Evolutionary conservation across 2,329 filamentous ascomycete species (phyloP).

Genomic region (Monilinia polystroma): DNA sequence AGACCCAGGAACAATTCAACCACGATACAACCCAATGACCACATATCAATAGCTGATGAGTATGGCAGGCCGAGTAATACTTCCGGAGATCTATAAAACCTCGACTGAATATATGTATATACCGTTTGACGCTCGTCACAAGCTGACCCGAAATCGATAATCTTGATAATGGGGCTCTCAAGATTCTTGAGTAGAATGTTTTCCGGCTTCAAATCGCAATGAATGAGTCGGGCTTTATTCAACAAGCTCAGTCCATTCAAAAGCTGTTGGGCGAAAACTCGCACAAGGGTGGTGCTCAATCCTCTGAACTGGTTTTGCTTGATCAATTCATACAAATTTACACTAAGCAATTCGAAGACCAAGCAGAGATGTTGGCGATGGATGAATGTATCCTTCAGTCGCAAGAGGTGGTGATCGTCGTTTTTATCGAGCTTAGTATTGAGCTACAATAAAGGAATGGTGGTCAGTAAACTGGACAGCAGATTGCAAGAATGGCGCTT

Average conservation of each 20-base stretch:
- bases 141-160: constrained; percentile 98
- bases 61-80: constrained; percentile 94
- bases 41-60: constrained; percentile 99
- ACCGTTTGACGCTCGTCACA: constrained; percentile 98
- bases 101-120: constrained; percentile 98
- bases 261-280: constrained; percentile 95
- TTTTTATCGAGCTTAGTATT: constrained; percentile 99
- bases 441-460: constrained; percentile 53
- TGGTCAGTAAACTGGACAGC: constrained; percentile 24
- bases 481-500: constrained; percentile 43
- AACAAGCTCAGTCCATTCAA: constrained; percentile 88
- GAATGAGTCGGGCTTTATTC: constrained; percentile 94
- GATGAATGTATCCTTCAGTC: constrained; percentile 97
- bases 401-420: constrained; percentile 92
- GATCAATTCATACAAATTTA: constrained; percentile 97
- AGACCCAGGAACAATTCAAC: constrained; percentile 95
- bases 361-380: constrained; percentile 95
- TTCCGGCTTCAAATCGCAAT: constrained; percentile 97
- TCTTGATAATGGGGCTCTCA: constrained; percentile 98
- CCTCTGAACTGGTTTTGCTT: constrained; percentile 99
- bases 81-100: constrained; percentile 96
- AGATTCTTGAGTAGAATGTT: constrained; percentile 98
- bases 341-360: constrained; percentile 93
- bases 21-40: constrained; percentile 97
- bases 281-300: constrained; percentile 91